Conservation (phyloP, 2,329 filamentous ascomycete species). For the Apiospora phragmitis region DNA sequence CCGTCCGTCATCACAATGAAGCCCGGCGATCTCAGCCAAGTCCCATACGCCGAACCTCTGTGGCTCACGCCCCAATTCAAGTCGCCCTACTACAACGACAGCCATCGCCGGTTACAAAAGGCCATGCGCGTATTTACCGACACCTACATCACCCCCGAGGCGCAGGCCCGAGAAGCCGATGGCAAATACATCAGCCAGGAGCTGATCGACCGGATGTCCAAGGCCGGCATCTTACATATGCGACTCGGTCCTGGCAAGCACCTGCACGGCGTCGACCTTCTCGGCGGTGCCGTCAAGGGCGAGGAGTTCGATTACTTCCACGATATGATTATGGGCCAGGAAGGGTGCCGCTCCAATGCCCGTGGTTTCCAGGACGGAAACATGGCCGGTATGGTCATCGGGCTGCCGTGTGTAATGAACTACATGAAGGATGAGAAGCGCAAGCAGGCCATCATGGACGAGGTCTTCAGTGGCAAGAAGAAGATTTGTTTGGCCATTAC, state of each 20-base stretch:
- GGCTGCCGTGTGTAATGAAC: conserved; percentile 76
- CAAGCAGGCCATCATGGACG: conserved; percentile 66
- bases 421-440: conserved; percentile 70
- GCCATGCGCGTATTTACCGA: conserved; percentile 75
- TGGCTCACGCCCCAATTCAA: conserved; percentile 80
- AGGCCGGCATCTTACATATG: conserved; percentile 75
- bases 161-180: conserved; percentile 71
- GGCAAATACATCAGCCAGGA: conserved; percentile 71
- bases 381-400: conserved; percentile 84
- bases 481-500: conserved; percentile 88
- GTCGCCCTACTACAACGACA: conserved; percentile 78
- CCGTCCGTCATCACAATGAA: conserved; percentile 70
- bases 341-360: conserved; percentile 69
- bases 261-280: conserved; percentile 67
- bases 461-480: conserved; percentile 79
- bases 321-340: conserved; percentile 75
- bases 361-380: conserved; percentile 85
- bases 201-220: conserved; percentile 78
- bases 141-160: conserved; percentile 69
- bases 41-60: conserved; percentile 83
- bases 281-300: conserved; percentile 70
- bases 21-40: conserved; percentile 70
- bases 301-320: conserved; percentile 89
- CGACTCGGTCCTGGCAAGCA: conserved; percentile 81
- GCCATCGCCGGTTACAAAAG: conserved; percentile 66